Percentiles rank a stretch among this genome's conserved stretches.
Evolutionary conservation across 768 basidiomycete species (phyloP).

Genomic region (Cystoderma amianthinum): DNA sequence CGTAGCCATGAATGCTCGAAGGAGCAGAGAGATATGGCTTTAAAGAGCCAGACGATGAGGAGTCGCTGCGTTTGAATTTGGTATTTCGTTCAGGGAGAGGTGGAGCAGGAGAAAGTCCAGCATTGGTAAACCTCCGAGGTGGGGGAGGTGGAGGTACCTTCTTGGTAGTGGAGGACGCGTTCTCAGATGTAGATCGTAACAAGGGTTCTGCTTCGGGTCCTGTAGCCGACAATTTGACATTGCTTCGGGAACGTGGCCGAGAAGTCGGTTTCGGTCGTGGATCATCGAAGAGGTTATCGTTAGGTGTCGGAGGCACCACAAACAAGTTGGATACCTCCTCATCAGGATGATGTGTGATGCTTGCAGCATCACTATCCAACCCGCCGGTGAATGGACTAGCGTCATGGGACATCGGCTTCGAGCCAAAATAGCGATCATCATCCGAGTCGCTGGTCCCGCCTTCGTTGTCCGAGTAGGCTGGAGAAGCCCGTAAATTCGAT

Average conservation of each 20-base stretch:
- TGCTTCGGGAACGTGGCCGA: neutral
- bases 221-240: neutral
- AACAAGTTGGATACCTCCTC: constrained; percentile 35
- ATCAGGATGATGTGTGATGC: constrained; percentile 30
- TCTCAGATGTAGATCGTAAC: constrained; percentile 8
- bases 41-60: constrained; percentile 10
- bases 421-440: constrained; percentile 43
- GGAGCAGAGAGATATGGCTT: constrained; percentile 15
- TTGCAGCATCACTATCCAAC: constrained; percentile 27
- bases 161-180: constrained; percentile 20
- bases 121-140: constrained; percentile 36
- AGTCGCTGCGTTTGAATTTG: constrained; percentile 8
- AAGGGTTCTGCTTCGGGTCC: neutral
- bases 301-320: constrained; percentile 9
- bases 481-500: neutral
- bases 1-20: constrained; percentile 28
- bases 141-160: constrained; percentile 62
- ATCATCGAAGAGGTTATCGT: neutral
- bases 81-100: neutral
- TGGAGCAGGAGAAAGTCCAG: constrained; percentile 41
- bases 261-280: neutral
- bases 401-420: constrained; percentile 33
- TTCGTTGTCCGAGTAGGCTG: constrained; percentile 15
- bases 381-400: constrained; percentile 38
- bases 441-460: constrained; percentile 29